A percentile compares a stretch with the other conserved stretches of the same genome.
Conservation (phyloP, 2,329 filamentous ascomycete genomes). For the Diaporthe sp. region DNA sequence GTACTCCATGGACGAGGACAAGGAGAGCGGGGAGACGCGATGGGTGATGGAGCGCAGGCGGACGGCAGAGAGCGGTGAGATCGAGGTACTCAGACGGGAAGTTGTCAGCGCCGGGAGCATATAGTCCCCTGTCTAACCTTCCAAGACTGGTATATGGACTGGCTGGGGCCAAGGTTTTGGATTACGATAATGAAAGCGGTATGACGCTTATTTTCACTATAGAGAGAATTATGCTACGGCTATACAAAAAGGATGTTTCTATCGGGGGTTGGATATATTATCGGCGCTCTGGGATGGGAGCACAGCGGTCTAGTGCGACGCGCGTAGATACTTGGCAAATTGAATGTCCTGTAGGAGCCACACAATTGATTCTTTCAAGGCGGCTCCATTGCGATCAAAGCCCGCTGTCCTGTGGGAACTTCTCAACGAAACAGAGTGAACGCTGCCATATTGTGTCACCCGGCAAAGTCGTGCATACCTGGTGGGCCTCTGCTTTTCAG, state of each 20-base stretch:
- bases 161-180: neutral
- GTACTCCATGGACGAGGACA: constrained; percentile 73
- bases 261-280: neutral
- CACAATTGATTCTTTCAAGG: neutral
- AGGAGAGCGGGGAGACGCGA: constrained; percentile 63
- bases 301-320: neutral
- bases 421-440: neutral
- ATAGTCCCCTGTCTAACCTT: constrained; percentile 43
- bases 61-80: constrained; percentile 74
- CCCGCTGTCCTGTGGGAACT: neutral
- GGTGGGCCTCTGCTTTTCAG: neutral
- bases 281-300: neutral
- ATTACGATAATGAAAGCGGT: constrained; percentile 16
- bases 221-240: constrained; percentile 37
- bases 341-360: neutral
- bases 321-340: constrained; percentile 17
- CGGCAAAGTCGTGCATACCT: neutral
- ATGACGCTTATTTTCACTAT: constrained; percentile 6
- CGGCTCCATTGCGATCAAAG: neutral
- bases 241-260: constrained; percentile 2
- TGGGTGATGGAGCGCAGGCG: constrained; percentile 80
- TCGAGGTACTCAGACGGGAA: constrained; percentile 76
- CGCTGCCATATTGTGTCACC: neutral
- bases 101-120: constrained; percentile 71
- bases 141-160: neutral